Evolutionary conservation across 2,329 filamentous ascomycete genomes (phyloP), one percentile per base, ranked within the genome.

Genomic region (Talaromyces sp.): DNA sequence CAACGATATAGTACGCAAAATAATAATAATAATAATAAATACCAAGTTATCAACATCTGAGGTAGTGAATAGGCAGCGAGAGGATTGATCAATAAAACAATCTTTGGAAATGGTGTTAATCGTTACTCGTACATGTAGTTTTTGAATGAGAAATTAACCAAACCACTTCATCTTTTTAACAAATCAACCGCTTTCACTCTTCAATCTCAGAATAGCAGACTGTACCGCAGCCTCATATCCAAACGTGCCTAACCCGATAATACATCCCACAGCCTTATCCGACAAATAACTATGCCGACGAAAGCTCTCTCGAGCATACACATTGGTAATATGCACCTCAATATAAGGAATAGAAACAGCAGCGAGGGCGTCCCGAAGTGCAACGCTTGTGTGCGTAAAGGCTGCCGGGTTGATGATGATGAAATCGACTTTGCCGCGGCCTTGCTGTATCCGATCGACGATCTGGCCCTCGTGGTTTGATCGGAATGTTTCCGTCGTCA

Each of bases 391-490:
- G 73, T 91, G 89, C 1, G 88, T 91, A 65, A 85, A 84, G 0
- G 84, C 90, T 1, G 85, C 90, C 0, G 89, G 86, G 76, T 93
- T 93, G 78, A 93, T 91, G 69, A 93, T 70, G 56, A 78, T 75
- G 4, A 82, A 88, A 64, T 90, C 86, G 30, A 85, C 76, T 1
- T 78, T 77, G 28, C 78, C 77, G 1, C 86, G 82, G 0, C 88
- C 88, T 19, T 81, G 81, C 58, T 93, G 90, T 66, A 93, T 88
- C 63, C 87, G 84, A 76, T 92, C 89, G 42, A 92, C 80, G 64
- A 92, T 85, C 36, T 84, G 85, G 58, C 90, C 90, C 74, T 93
- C 90, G 71, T 90, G 86, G 77, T 93, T 93, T 11, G 88, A 90
- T 75, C 93, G 90, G 73, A 89, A 90, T 55, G 82, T 74, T 55